phyloP scores from a whole-genome alignment of 306 rosid species.

The Sicyos baderoa region DNA sequence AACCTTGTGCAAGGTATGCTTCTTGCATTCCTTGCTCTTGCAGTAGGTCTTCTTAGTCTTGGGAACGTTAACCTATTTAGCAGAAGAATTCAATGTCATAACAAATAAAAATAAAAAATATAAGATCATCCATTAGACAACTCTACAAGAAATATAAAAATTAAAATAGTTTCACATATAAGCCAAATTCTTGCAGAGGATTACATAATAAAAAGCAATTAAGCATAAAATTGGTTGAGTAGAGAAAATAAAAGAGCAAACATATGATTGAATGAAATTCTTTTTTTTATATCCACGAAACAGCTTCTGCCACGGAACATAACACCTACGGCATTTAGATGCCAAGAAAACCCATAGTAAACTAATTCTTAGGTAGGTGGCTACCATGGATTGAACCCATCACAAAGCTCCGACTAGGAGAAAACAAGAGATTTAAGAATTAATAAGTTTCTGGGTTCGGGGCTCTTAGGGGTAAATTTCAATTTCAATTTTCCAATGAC shows the following conservation, averaged over 20 bases:
- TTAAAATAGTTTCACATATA: not conserved
- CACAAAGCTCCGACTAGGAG: no score
- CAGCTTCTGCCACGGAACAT: no score
- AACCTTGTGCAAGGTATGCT: slow-evolving; percentile 49
- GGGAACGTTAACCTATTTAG: slow-evolving; percentile 36
- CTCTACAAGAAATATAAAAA: not conserved
- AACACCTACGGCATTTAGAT: no score
- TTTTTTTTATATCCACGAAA: no score
- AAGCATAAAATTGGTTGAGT: not conserved
- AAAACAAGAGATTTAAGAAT: no score
- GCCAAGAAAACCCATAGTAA: no score
- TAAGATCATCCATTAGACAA: not conserved
- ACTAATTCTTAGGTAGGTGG: no score
- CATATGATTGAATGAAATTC: not conserved
- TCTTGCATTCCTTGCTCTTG: slow-evolving; percentile 43
- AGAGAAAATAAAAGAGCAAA: not conserved
- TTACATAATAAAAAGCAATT: not conserved
- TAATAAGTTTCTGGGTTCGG: no score
- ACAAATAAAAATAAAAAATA: not conserved
- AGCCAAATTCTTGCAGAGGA: not conserved
- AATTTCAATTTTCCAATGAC: not conserved
- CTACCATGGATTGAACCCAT: no score
- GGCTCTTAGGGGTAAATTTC: no score
- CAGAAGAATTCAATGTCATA: not conserved
- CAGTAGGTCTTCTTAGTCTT: slow-evolving; percentile 41